Evolutionary conservation across 2,329 filamentous ascomycete species (phyloP).

Genomic region (Alternaria tenuissima): DNA sequence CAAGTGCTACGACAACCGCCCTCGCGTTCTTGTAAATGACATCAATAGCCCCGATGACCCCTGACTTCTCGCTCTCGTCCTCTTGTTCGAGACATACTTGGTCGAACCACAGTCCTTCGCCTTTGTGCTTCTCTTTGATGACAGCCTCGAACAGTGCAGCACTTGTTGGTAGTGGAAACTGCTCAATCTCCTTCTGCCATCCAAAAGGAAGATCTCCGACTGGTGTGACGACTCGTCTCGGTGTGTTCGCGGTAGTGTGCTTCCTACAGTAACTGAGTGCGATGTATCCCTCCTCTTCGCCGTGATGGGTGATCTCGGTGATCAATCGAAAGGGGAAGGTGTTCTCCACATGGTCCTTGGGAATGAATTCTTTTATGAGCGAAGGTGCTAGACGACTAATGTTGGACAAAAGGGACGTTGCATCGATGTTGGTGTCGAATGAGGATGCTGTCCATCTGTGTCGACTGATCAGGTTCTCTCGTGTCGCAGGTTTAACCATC

Average conservation of each 20-base stretch:
- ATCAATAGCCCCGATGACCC: conserved; percentile 54
- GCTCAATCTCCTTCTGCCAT: conserved; percentile 43
- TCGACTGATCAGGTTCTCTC: conserved; percentile 29
- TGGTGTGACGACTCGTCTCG: conserved; percentile 34
- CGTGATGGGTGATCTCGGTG: conserved; percentile 41
- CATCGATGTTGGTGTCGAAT: conserved; percentile 25
- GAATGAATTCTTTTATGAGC: conserved; percentile 42
- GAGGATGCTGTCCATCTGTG: conserved; percentile 13
- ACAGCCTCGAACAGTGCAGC: conserved; percentile 53
- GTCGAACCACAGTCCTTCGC: conserved; percentile 57
- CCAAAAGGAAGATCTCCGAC: conserved; percentile 46
- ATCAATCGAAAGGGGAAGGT: conserved; percentile 52
- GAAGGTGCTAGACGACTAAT: conserved; percentile 39
- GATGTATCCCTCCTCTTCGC: conserved; percentile 51
- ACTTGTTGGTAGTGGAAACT: conserved; percentile 52
- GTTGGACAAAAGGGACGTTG: conserved; percentile 34
- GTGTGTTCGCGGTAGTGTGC: conserved; percentile 34
- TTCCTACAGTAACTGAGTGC: conserved; percentile 57
- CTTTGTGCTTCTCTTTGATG: conserved; percentile 47
- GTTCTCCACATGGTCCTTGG: conserved; percentile 30
- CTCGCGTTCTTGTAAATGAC: conserved; percentile 54
- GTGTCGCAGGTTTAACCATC: conserved; percentile 30
- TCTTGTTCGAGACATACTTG: conserved; percentile 57
- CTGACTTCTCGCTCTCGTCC: conserved; percentile 50
- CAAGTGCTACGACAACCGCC: conserved; percentile 52